phyloP scores from a whole-genome alignment of 176 grass and related monocot genomes.

The Rhynchospora breviuscula region DNA sequence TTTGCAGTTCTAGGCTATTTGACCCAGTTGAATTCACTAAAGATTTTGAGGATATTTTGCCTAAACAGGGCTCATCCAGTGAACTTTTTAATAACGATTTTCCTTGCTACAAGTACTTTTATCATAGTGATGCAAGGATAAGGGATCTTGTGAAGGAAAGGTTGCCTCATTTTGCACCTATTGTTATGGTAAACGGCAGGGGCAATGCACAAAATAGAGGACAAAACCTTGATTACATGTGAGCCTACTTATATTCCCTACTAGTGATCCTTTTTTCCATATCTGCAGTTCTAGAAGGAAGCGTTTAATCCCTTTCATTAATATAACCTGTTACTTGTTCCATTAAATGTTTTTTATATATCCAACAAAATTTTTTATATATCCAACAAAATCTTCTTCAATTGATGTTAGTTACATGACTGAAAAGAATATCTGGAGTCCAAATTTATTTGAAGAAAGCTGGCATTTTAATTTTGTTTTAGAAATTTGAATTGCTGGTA shows the following conservation, averaged over 20 bases:
- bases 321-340: neutral
- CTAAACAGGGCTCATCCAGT: slow-evolving; percentile 31
- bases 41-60: slow-evolving; percentile 35
- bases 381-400: neutral
- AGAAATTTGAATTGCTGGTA: slow-evolving; percentile 4
- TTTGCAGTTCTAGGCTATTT: slow-evolving; percentile 30
- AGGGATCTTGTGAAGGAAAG: slow-evolving; percentile 40
- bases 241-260: neutral
- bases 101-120: slow-evolving; percentile 63
- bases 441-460: neutral
- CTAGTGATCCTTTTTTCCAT: neutral
- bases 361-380: neutral
- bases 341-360: neutral
- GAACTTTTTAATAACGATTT: slow-evolving; percentile 29
- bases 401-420: neutral
- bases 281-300: neutral
- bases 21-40: slow-evolving; percentile 20
- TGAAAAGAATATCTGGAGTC: neutral
- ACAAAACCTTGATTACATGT: slow-evolving; percentile 20
- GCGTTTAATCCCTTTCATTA: neutral
- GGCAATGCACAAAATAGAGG: slow-evolving; percentile 1
- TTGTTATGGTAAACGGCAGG: neutral
- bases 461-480: neutral
- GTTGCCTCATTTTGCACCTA: slow-evolving; percentile 29
- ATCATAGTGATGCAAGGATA: slow-evolving; percentile 63